Evolutionary conservation across 768 basidiomycete species (phyloP).

Genomic region (Lentinula detonsa): DNA sequence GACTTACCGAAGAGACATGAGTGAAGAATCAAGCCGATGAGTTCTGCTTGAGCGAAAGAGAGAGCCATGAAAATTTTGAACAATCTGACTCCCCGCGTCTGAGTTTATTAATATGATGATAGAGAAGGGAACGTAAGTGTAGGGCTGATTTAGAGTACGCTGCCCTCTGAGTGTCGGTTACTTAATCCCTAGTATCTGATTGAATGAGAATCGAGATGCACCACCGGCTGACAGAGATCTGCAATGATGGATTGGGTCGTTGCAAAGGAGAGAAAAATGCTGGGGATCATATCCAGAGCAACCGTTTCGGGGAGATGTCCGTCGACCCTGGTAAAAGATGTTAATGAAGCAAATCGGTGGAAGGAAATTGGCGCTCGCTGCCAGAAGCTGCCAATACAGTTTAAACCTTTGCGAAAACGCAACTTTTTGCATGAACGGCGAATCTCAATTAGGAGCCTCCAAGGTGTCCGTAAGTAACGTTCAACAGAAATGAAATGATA

Average conservation of each 20-base stretch:
- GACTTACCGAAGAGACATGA: background rate
- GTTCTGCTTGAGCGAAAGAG: conserved; percentile 1
- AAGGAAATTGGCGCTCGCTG: background rate
- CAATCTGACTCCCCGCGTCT: background rate
- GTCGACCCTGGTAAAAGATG: background rate
- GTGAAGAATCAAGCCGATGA: background rate
- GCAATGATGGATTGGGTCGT: background rate
- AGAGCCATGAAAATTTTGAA: background rate
- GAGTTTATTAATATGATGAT: background rate
- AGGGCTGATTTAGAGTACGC: too few relatives aligned
- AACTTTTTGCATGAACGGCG: too few relatives aligned
- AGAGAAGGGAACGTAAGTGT: background rate
- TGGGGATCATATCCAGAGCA: background rate
- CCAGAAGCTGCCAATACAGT: too few relatives aligned
- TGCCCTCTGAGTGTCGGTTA: background rate
- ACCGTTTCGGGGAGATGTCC: background rate
- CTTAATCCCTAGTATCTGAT: background rate
- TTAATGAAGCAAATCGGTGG: too few relatives aligned
- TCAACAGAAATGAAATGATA: too few relatives aligned
- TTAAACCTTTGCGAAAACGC: too few relatives aligned
- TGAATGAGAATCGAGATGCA: background rate
- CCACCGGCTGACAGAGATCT: background rate
- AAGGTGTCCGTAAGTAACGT: too few relatives aligned
- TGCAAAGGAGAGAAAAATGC: background rate
- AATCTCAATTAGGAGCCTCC: too few relatives aligned